Percentiles rank a stretch among this genome's conserved stretches.
phyloP scores from a whole-genome alignment of 1,139 yeast species.

The Yamadazyma siamensis region DNA sequence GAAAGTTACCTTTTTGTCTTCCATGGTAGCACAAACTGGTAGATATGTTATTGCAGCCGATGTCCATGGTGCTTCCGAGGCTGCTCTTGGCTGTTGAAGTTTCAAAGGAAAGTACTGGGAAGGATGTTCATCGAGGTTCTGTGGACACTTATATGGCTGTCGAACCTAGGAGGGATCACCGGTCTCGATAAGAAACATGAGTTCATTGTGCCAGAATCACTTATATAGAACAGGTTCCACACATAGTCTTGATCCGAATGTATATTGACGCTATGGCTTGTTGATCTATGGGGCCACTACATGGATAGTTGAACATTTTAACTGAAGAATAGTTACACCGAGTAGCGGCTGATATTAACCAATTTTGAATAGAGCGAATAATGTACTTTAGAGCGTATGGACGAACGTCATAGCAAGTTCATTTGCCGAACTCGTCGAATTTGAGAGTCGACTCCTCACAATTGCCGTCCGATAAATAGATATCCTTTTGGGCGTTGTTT shows the following conservation, averaged over 20 bases:
- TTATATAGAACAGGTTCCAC: too few relatives aligned
- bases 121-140: constrained; percentile 11
- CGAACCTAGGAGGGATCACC: constrained; percentile 2
- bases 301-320: too few relatives aligned
- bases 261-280: too few relatives aligned
- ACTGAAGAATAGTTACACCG: too few relatives aligned
- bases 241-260: too few relatives aligned
- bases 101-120: constrained; percentile 6
- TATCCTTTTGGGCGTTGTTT: constrained; percentile 48
- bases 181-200: constrained; percentile 1
- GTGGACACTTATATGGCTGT: constrained; percentile 10
- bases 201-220: too few relatives aligned
- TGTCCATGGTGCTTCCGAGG: constrained; percentile 14
- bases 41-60: constrained; percentile 4
- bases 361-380: too few relatives aligned
- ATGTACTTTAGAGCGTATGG: too few relatives aligned
- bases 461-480: constrained; percentile 45
- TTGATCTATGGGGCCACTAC: too few relatives aligned
- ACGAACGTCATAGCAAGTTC: too few relatives aligned
- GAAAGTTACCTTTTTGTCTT: constrained; percentile 8
- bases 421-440: constrained; percentile 4
- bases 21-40: constrained; percentile 7
- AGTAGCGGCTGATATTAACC: too few relatives aligned
- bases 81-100: constrained; percentile 11
- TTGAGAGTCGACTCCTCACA: constrained; percentile 24